A percentile compares a stretch with the other conserved stretches of the same genome.
phyloP scores from a whole-genome alignment of 192 early-diverging fungal genomes.

The Spizellomyces punctatus region DNA sequence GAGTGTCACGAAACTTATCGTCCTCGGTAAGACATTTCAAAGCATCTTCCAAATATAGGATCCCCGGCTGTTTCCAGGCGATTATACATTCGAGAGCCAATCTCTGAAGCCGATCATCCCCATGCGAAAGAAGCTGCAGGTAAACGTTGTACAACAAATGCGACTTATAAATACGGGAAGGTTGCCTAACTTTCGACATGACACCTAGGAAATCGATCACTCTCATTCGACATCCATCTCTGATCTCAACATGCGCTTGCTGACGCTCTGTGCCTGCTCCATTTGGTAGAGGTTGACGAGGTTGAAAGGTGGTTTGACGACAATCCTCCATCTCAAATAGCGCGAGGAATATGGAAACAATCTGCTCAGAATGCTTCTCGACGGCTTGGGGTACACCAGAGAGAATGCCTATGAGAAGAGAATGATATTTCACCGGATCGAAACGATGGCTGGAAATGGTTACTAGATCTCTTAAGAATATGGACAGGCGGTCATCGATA shows the following conservation, averaged over 20 bases:
- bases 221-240: slow-evolving; percentile 18
- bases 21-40: slow-evolving; percentile 81
- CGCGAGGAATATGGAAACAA: slow-evolving; percentile 49
- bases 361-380: slow-evolving; percentile 36
- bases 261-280: neutral
- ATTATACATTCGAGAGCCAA: slow-evolving; percentile 82
- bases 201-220: slow-evolving; percentile 61
- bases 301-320: slow-evolving; percentile 34
- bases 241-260: slow-evolving; percentile 16
- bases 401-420: slow-evolving; percentile 37
- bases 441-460: slow-evolving; percentile 16
- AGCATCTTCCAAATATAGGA: slow-evolving; percentile 75
- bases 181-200: slow-evolving; percentile 70
- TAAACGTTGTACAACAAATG: slow-evolving; percentile 62
- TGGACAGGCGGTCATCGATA: neutral
- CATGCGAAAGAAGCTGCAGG: slow-evolving; percentile 75
- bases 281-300: neutral
- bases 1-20: slow-evolving; percentile 86
- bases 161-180: slow-evolving; percentile 54
- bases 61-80: slow-evolving; percentile 72
- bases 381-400: slow-evolving; percentile 39
- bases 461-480: neutral
- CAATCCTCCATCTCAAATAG: slow-evolving; percentile 41
- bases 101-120: slow-evolving; percentile 78
- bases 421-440: slow-evolving; percentile 40